A percentile compares a stretch with the other conserved stretches of the same genome.
Conservation (phyloP, 371 early-diverging fungal genomes). For the Cladochytrium tenue region DNA sequence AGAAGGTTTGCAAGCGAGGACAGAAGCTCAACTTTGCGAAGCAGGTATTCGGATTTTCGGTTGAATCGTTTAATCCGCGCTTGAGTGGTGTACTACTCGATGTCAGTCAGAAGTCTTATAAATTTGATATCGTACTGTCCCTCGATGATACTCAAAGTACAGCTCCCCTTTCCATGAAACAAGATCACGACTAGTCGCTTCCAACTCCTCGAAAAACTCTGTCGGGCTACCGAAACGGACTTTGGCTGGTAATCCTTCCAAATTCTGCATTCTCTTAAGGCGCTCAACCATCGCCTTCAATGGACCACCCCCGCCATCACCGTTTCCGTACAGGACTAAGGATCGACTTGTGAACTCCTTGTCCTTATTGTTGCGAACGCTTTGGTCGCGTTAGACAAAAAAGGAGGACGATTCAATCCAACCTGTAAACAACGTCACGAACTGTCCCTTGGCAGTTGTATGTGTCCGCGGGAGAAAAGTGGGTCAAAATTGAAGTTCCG, state of each 20-base stretch:
- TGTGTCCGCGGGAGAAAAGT: constrained; percentile 84
- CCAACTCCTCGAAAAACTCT: constrained; percentile 77
- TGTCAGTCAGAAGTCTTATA: background rate
- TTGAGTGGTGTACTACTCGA: constrained; percentile 80
- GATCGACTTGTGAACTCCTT: constrained; percentile 78
- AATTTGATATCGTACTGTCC: constrained; percentile 58
- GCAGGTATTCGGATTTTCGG: constrained; percentile 78
- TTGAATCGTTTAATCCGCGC: constrained; percentile 83
- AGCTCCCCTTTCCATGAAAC: constrained; percentile 91
- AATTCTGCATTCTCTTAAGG: constrained; percentile 67
- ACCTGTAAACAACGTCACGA: constrained; percentile 51
- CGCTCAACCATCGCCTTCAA: constrained; percentile 82
- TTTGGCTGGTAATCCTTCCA: constrained; percentile 78
- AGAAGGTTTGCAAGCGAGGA: constrained; percentile 42
- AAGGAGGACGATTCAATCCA: background rate
- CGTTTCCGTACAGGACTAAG: constrained; percentile 87
- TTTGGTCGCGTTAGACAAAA: constrained; percentile 22
- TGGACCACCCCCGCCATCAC: constrained; percentile 97
- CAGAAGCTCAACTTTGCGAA: constrained; percentile 82
- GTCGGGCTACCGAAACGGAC: constrained; percentile 75
- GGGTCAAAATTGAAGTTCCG: constrained; percentile 71
- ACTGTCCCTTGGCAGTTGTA: constrained; percentile 67
- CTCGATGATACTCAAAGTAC: constrained; percentile 95
- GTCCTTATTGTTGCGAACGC: constrained; percentile 81
- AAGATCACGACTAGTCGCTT: constrained; percentile 65